A percentile compares a stretch with the other conserved stretches of the same genome.
These are phyloP conservation scores for Neofusicoccum laricinum DNA, from an alignment of 2,329 filamentous ascomycete genomes.

Conservation along the genomic window DNA sequence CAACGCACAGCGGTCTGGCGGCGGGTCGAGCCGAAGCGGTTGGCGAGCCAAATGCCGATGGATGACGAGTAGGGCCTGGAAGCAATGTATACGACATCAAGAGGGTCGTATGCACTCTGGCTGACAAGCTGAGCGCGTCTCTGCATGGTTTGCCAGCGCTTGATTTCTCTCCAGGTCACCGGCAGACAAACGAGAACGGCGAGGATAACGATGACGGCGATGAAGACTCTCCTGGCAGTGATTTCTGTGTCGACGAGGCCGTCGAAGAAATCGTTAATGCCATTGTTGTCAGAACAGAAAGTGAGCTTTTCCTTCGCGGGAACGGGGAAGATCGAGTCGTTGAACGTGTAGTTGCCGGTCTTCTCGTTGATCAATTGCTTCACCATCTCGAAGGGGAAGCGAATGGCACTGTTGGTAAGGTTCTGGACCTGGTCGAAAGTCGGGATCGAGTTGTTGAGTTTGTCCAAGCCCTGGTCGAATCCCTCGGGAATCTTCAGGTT, in stretches of 20 bases:
- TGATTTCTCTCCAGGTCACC: constrained; percentile 78
- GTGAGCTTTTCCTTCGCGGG: constrained; percentile 77
- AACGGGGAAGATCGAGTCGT: constrained; percentile 74
- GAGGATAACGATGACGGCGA: constrained; percentile 68
- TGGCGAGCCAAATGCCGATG: constrained; percentile 67
- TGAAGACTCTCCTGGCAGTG: constrained; percentile 69
- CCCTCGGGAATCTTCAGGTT: constrained; percentile 66
- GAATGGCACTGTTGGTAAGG: constrained; percentile 70
- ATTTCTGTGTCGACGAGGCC: constrained; percentile 64
- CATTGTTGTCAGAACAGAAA: constrained; percentile 85
- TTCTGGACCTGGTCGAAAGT: constrained; percentile 82
- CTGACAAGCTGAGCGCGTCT: constrained; percentile 65
- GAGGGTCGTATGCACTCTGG: constrained; percentile 67
- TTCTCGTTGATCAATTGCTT: constrained; percentile 69
- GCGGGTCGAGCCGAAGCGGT: constrained; percentile 60
- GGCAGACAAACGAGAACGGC: constrained; percentile 72
- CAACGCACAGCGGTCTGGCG: constrained; percentile 74
- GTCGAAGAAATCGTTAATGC: constrained; percentile 80
- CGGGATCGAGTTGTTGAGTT: constrained; percentile 76
- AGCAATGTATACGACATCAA: constrained; percentile 86
- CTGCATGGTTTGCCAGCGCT: constrained; percentile 71
- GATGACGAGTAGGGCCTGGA: constrained; percentile 75
- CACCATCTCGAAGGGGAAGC: constrained; percentile 77
- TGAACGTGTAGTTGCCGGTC: constrained; percentile 72
- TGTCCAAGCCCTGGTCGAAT: constrained; percentile 66